A percentile compares a stretch with the other conserved stretches of the same genome.
phyloP scores from a whole-genome alignment of 148 eudicot genomes.

The Chenopodium album region DNA sequence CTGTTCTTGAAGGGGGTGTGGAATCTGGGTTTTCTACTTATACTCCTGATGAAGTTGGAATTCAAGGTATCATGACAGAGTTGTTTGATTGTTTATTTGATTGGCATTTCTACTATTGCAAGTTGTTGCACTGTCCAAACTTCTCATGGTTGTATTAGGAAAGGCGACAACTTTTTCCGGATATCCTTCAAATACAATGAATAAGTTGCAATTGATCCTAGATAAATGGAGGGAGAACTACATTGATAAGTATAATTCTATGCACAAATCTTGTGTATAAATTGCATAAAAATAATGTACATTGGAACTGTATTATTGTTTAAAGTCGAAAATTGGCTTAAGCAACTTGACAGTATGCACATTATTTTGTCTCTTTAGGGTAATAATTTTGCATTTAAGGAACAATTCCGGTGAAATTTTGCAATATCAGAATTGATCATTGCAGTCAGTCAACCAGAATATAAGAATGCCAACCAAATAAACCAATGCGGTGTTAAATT shows the following conservation, averaged over 20 bases:
- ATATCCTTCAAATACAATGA: too few relatives aligned
- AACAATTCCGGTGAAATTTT: not conserved
- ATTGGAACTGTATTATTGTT: too few relatives aligned
- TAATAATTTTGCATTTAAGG: too few relatives aligned
- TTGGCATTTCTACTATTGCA: not conserved
- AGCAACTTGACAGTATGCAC: too few relatives aligned
- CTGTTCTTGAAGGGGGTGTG: constrained; percentile 66
- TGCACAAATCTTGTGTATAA: too few relatives aligned
- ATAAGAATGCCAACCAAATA: not conserved
- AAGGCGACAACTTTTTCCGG: not conserved
- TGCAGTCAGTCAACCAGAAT: not conserved
- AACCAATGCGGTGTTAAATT: not conserved
- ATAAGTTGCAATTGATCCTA: not conserved
- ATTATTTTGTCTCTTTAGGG: too few relatives aligned
- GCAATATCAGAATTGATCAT: not conserved
- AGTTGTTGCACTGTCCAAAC: not conserved
- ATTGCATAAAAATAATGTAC: too few relatives aligned
- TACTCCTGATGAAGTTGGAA: constrained; percentile 63
- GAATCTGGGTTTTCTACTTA: constrained; percentile 46
- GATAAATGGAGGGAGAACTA: not conserved
- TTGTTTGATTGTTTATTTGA: not conserved
- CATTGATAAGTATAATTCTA: too few relatives aligned
- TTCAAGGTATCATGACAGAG: constrained; percentile 45
- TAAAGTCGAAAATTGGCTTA: too few relatives aligned
- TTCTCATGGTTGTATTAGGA: not conserved